A percentile compares a stretch with the other conserved stretches of the same genome.
Evolutionary conservation across 805 yeast species (phyloP).

Genomic region (Pichia thaimueangensis): DNA sequence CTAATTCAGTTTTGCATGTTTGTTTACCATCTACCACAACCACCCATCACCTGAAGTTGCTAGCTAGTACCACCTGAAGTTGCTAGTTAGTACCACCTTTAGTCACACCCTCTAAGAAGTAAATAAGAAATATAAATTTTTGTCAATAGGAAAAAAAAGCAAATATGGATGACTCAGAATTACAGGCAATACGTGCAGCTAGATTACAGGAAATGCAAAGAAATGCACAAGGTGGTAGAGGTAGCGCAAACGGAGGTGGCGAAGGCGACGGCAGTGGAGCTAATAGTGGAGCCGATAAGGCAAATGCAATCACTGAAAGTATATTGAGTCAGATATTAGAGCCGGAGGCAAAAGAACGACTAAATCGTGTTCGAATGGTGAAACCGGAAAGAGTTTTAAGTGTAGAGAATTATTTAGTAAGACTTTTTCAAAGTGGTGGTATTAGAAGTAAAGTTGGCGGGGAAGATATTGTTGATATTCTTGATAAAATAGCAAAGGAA

Average conservation of each 20-base stretch:
- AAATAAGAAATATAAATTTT: too few species aligned
- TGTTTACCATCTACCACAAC: too few species aligned
- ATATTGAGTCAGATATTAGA: constrained; percentile 65
- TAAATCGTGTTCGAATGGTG: constrained; percentile 80
- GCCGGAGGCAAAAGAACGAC: constrained; percentile 79
- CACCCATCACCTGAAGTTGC: too few species aligned
- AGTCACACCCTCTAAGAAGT: too few species aligned
- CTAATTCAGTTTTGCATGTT: too few species aligned
- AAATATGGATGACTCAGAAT: constrained; percentile 77
- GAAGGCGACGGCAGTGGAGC: background rate
- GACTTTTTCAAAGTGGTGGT: constrained; percentile 72
- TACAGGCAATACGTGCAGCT: constrained; percentile 90
- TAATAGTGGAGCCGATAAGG: too few species aligned
- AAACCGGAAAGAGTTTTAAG: constrained; percentile 86
- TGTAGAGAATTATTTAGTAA: constrained; percentile 73
- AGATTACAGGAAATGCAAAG: constrained; percentile 77
- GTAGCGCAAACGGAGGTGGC: background rate
- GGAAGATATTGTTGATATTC: constrained; percentile 71
- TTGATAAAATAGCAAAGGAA: constrained; percentile 76
- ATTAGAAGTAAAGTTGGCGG: constrained; percentile 70
- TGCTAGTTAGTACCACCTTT: too few species aligned
- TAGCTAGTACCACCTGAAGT: too few species aligned
- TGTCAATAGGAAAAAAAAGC: too few species aligned
- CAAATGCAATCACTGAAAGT: constrained; percentile 20
- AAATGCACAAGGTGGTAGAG: constrained; percentile 33